phyloP scores from a whole-genome alignment of 768 basidiomycete species.

The Suillus clintonianus region DNA sequence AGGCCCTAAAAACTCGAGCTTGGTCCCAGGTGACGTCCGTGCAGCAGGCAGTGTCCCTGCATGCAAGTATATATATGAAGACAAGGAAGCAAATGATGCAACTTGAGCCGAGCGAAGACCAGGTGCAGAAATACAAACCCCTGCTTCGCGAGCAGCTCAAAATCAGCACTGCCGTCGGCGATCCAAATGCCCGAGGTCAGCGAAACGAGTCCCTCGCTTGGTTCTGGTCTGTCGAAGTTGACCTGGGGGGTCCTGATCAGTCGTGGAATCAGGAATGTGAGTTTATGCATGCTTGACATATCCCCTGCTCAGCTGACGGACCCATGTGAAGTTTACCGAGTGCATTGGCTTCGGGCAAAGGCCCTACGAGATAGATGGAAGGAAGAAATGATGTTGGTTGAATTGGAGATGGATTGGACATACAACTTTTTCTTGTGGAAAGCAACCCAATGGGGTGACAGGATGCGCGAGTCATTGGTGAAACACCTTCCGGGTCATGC shows the following conservation, averaged over 20 bases:
- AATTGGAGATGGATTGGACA: neutral
- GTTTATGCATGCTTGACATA: neutral
- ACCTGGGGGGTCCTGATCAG: neutral
- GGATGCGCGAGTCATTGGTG: neutral
- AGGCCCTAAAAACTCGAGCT: neutral
- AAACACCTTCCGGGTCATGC: neutral
- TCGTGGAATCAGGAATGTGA: neutral
- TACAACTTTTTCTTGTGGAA: neutral
- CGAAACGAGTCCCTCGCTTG: no score
- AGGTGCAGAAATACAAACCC: neutral
- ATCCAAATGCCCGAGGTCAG: no score
- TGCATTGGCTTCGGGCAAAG: constrained; percentile 9
- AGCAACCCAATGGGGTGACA: neutral
- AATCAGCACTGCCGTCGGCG: neutral
- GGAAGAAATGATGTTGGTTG: constrained; percentile 1
- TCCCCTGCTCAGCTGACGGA: neutral
- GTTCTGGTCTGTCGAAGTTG: no score
- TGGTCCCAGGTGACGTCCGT: neutral
- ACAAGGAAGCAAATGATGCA: neutral
- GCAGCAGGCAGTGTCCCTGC: neutral
- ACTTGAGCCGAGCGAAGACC: neutral
- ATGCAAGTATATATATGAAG: constrained; percentile 6
- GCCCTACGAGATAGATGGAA: no score
- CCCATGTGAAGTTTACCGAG: constrained; percentile 3
- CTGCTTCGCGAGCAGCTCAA: constrained; percentile 3